phyloP scores from a whole-genome alignment of 169 alveolate species.

The Cryptosporidium sp. region DNA sequence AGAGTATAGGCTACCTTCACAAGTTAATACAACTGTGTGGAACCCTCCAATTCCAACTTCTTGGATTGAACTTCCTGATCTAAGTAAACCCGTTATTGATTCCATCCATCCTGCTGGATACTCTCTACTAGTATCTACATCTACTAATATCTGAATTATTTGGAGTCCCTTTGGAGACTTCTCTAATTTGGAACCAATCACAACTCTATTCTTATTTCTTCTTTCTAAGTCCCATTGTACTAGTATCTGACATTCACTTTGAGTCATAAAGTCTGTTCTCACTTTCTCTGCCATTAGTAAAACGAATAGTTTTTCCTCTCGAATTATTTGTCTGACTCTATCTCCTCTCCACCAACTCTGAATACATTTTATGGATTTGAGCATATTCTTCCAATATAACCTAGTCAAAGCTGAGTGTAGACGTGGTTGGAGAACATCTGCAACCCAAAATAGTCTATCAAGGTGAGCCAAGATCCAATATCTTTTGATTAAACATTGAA shows the following conservation, averaged over 20 bases:
- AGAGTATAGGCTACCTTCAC: constrained; percentile 37
- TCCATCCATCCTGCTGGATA: constrained; percentile 75
- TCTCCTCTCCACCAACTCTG: constrained; percentile 82
- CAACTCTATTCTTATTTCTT: constrained; percentile 55
- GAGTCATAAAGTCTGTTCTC: constrained; percentile 56
- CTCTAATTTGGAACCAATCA: constrained; percentile 33
- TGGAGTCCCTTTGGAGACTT: constrained; percentile 66
- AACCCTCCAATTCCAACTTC: constrained; percentile 72
- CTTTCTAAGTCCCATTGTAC: constrained; percentile 69
- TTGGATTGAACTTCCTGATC: constrained; percentile 19
- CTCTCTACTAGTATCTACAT: constrained; percentile 64
- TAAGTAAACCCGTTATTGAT: constrained; percentile 37
- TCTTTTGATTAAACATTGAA: constrained; percentile 62
- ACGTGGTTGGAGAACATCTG: constrained; percentile 65
- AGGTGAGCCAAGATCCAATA: constrained; percentile 73
- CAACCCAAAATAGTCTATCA: constrained; percentile 60
- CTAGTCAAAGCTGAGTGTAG: constrained; percentile 67
- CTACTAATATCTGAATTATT: constrained; percentile 58
- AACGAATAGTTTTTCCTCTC: constrained; percentile 78
- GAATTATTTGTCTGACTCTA: constrained; percentile 78
- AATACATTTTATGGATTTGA: constrained; percentile 67
- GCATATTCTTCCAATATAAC: constrained; percentile 57
- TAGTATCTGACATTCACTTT: constrained; percentile 23
- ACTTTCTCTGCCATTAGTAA: constrained; percentile 77
- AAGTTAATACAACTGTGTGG: constrained; percentile 46